Evolutionary conservation across 192 early-diverging fungal genomes (phyloP), one percentile per base, ranked within the genome.

Genomic region (Diversispora epigaea): DNA sequence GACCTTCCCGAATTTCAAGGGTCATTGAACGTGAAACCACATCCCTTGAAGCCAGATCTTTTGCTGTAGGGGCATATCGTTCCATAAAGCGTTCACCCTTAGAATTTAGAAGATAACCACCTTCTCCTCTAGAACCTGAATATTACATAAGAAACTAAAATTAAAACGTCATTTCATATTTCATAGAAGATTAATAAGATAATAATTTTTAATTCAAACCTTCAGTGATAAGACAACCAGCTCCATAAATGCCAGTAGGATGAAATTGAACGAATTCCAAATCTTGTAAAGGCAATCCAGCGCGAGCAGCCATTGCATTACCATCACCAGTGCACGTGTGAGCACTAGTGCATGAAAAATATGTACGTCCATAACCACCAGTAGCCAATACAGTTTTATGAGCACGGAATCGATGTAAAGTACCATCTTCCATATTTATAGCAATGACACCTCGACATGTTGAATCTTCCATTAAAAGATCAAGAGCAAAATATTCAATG

Each of bases 211-310:
- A 54, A 47, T 19, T 19, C 12, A 68, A 68, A 50, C 94, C 95
- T 83, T 99, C 97, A 19, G 97, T 98, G 81, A 99, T 98, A 75
- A 98, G 84, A 79, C 96, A 98, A 19, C 97, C 97, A 67, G 96
- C 93, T 71, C 96, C 96, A 83, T 99, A 99, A 82, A 99, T 97
- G 80, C 97, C 97, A 54, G 96, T 97, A 63, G 97, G 97, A 82
- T 99, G 97, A 90, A 99, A 99, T 85, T 99, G 97, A 41, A 99
- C 95, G 80, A 98, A 98, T 85, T 99, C 97, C 68, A 99, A 84
- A 84, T 99, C 97, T 87, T 99, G 97, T 70, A 96, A 89, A 19
- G 97, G 97, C 55, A 99, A 86, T 52, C 95, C 95, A 14, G 96
- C 95, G 77, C 97, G 93, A 66, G 95, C 90, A 54, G 96, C 96